Base-by-base conservation (phyloP, 495 filamentous ascomycete species). In the Penicillium crystallinum region DNA sequence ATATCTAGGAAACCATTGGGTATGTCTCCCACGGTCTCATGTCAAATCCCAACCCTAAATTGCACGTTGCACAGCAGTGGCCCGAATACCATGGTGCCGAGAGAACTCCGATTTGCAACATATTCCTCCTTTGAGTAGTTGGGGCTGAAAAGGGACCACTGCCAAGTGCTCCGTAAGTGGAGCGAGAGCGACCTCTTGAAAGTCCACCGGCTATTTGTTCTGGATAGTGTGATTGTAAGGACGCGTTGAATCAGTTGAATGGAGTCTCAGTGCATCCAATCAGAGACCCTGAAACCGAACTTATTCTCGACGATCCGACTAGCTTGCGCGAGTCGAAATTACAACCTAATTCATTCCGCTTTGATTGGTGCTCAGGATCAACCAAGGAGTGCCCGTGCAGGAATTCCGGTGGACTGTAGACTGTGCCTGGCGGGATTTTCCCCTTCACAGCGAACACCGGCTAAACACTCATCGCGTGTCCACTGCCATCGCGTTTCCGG, bases 351-450 rank as follows among this genome's bases (percentile, higher is more conserved):
- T n/a, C n/a, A n/a, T n/a, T n/a, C n/a, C n/a, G n/a, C n/a, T n/a
- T n/a, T 35, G 44, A 47, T 47, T 33, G 23, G n/a, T 18, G 15
- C 38, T 38, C 4, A 18, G 21, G n/a, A 29, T 27, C 34, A 19
- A 29, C 14, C 21, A 6, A 46, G 33, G 19, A 36, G 12, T 37
- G 9, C 22, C 27, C 22, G 19, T 17, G 30, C 31, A 21, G 42
- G 25, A 18, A 12, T 23, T 47, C 21, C 30, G 30, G 31, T 46
- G 27, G 25, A 27, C 29, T 31, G 29, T 11, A 11, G 29, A 31
- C 34, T 36, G 34, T 36, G 42, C 42, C 42, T 45, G 42, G 23
- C 35, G 47, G 47, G 27, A 33, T 17, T n/a, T n/a, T n/a, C n/a
- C 22, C 31, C 11, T 14, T 22, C 35, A 7, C 14, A 9, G 25